Conservation (phyloP, 2,329 filamentous ascomycete species). For the Aspergillus sp. region DNA sequence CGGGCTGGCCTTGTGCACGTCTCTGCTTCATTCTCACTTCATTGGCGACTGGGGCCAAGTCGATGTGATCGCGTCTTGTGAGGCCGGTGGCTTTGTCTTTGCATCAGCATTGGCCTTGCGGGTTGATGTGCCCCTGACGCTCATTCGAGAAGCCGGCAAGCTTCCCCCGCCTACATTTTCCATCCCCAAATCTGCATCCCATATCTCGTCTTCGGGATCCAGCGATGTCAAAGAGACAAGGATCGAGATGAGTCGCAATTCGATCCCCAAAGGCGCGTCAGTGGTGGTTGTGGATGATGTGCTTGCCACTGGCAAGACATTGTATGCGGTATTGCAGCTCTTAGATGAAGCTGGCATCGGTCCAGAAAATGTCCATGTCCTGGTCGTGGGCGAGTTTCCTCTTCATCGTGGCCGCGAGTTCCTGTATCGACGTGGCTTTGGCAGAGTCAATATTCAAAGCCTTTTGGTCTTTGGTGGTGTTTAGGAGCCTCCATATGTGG, state of each 20-base stretch:
- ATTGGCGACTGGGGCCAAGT: conserved; percentile 44
- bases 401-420: conserved; percentile 48
- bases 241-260: conserved; percentile 49
- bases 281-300: conserved; percentile 60
- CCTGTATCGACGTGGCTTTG: conserved; percentile 47
- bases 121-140: conserved; percentile 40
- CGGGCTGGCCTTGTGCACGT: conserved; percentile 49
- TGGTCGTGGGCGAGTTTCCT: conserved; percentile 57
- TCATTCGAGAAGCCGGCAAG: conserved; percentile 55
- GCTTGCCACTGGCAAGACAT: conserved; percentile 52
- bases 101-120: conserved; percentile 47
- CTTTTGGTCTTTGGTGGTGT: conserved; percentile 49
- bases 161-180: conserved; percentile 54
- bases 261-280: conserved; percentile 33
- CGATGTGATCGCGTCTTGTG: conserved; percentile 48
- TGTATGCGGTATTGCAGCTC: conserved; percentile 50
- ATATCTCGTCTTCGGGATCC: conserved; percentile 47
- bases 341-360: conserved; percentile 40
- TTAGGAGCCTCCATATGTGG: conserved; percentile 16
- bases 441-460: conserved; percentile 46
- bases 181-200: conserved; percentile 44
- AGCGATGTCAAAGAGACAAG: conserved; percentile 21
- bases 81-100: conserved; percentile 55
- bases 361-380: conserved; percentile 41
- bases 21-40: conserved; percentile 47